Evolutionary conservation across 768 basidiomycete genomes (phyloP).

Genomic region (Lentinula boryana): DNA sequence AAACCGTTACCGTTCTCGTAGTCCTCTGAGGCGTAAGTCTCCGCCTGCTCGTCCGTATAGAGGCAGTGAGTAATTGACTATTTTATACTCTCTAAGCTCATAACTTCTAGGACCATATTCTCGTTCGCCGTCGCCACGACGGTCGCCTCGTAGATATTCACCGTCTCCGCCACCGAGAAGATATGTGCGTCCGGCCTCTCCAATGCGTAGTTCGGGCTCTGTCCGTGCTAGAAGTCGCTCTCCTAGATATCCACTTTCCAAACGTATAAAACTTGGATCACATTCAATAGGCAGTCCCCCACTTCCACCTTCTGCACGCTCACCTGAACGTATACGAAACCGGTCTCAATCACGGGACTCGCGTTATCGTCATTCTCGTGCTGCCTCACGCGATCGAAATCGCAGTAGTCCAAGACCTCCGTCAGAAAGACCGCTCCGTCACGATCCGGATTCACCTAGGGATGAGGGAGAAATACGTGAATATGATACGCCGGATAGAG

Average conservation of each 20-base stretch:
- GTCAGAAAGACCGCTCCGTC: neutral
- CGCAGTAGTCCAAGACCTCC: neutral
- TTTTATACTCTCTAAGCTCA: neutral
- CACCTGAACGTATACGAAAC: neutral
- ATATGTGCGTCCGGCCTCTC: neutral
- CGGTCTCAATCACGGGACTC: constrained; percentile 2
- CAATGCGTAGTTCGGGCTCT: neutral
- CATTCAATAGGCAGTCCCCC: constrained; percentile 3
- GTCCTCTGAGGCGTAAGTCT: neutral
- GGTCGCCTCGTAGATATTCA: neutral
- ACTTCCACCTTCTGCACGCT: neutral
- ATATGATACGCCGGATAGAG: neutral
- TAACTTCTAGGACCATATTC: neutral
- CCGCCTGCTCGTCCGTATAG: neutral
- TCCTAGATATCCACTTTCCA: neutral
- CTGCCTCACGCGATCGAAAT: neutral
- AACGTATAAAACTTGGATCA: constrained; percentile 2
- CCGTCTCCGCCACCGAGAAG: constrained; percentile 1
- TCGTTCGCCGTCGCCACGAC: neutral
- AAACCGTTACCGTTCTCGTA: neutral
- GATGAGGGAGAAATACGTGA: constrained; percentile 1
- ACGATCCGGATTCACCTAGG: neutral
- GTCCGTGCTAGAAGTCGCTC: neutral
- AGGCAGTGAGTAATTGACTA: neutral
- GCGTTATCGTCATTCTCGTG: neutral